Evolutionary conservation across 768 basidiomycete genomes (phyloP), one percentile per base, ranked within the genome.

Genomic region (Hemileccinum impolitum): DNA sequence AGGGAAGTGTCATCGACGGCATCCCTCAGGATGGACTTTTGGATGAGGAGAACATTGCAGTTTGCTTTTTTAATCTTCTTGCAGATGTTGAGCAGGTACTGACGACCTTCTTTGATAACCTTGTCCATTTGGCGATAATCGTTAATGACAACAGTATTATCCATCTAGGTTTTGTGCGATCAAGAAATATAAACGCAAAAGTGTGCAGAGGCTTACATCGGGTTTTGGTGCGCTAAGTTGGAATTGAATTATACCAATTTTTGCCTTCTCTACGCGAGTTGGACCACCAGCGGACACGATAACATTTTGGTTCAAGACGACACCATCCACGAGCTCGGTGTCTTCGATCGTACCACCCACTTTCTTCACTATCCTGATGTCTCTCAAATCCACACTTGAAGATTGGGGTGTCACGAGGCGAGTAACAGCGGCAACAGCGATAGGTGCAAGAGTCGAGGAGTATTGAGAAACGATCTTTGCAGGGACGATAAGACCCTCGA

Each of bases 101-200:
- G 91, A 39, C 96, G 88, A 50, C 95, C 95, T 70, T 99, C 96
- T 71, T 99, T 98, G 72, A 99, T 87, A 51, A 98, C 94, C 69
- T 97, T 96, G 78, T 98, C 96, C 95, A 99, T 98, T 68, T 97
- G 96, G 15, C 96, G 87, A 73, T 99, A 99, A 71, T 99, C 95
- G 55, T 95, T 98, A 59, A 99, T 97, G 44, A 98, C 88, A 38
- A 99, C 94, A 5, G 95, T 97, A 75, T 99, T 98, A 71, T 99
- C 96, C 95, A 99, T 99, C 94, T 97, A 58, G 10, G 36, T 51
- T 28, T 42, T 17, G 28, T 17, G 53, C 18, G 31, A 11, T 43
- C 26, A 47, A 18, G 12, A 19, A 18, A n/a, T 6, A 39, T 25
- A 32, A 36, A 15, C 30, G 28, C 3, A 9, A 21, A 40, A 35